Percentiles rank a stretch among this genome's conserved stretches.
Evolutionary conservation across 306 rosid species (phyloP).

Genomic region (Lotus japonicus): DNA sequence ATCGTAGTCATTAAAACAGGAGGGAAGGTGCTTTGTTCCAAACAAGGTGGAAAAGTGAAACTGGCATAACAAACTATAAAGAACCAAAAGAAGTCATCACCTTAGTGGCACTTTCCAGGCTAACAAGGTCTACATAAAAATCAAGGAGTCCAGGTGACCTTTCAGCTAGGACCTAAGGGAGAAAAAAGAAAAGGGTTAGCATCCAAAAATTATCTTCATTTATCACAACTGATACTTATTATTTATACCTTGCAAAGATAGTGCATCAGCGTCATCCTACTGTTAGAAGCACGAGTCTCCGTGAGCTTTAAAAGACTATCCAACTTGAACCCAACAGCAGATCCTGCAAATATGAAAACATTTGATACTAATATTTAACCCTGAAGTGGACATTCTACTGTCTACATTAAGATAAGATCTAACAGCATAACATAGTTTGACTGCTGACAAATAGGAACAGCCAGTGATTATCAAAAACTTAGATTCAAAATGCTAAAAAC

Average conservation of each 20-base stretch:
- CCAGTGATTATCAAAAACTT: background rate
- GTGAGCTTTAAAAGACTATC: conserved; percentile 93
- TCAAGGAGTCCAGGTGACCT: conserved; percentile 82
- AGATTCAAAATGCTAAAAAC: conserved; percentile 9
- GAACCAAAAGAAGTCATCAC: conserved; percentile 32
- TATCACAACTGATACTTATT: conserved; percentile 6
- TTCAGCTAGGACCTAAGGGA: conserved; percentile 65
- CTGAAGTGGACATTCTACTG: background rate
- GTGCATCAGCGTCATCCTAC: conserved; percentile 94
- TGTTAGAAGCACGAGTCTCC: conserved; percentile 88
- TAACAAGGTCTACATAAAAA: conserved; percentile 75
- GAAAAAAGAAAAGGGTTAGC: background rate
- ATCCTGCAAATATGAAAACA: conserved; percentile 49
- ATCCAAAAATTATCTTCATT: conserved; percentile 13
- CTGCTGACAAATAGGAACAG: background rate
- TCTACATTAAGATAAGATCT: conserved; percentile 9
- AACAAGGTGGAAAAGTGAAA: conserved; percentile 1
- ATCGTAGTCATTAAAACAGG: background rate
- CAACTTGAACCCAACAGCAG: conserved; percentile 97
- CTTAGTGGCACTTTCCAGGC: conserved; percentile 84
- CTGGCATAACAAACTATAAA: conserved; percentile 4
- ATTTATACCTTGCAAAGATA: conserved; percentile 88
- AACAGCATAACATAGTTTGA: conserved; percentile 4
- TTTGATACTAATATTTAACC: background rate
- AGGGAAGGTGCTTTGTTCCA: background rate